Evolutionary conservation across 768 basidiomycete genomes (phyloP).

Genomic region (Mycena haematopus): DNA sequence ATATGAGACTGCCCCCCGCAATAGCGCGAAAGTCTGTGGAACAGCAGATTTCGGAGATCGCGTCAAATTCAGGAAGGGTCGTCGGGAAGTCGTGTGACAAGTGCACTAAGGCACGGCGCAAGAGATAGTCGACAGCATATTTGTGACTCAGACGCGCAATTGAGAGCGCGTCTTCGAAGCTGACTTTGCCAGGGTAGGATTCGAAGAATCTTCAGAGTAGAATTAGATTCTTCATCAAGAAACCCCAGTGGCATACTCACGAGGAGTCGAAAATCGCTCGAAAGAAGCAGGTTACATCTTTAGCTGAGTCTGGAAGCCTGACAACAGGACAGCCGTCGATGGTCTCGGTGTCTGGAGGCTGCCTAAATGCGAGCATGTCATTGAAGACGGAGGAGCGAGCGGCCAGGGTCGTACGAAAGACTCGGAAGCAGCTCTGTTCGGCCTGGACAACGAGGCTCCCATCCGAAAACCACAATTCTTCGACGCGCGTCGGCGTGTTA

Average conservation of each 20-base stretch:
- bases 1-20: no score
- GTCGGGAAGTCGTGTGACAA: conserved; percentile 11
- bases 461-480: conserved; percentile 35
- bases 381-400: conserved; percentile 30
- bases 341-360: conserved; percentile 22
- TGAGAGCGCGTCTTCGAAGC: not conserved
- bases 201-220: conserved; percentile 11
- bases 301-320: conserved; percentile 30
- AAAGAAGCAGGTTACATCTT: conserved; percentile 14
- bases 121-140: conserved; percentile 22
- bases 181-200: not conserved
- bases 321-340: conserved; percentile 36
- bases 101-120: conserved; percentile 19
- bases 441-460: conserved; percentile 35
- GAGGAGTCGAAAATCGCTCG: conserved; percentile 20
- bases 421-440: conserved; percentile 33
- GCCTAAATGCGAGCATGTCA: conserved; percentile 33
- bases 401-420: conserved; percentile 33
- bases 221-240: not conserved
- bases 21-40: no score
- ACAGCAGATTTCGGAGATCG: no score
- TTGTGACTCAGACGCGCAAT: conserved; percentile 18
- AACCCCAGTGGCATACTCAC: no score
- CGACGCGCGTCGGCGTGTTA: conserved; percentile 5
- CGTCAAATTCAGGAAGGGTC: not conserved